These are phyloP conservation scores for Lentithecium fluviatile DNA, from an alignment of 495 filamentous ascomycete species.

Conservation along the genomic window DNA sequence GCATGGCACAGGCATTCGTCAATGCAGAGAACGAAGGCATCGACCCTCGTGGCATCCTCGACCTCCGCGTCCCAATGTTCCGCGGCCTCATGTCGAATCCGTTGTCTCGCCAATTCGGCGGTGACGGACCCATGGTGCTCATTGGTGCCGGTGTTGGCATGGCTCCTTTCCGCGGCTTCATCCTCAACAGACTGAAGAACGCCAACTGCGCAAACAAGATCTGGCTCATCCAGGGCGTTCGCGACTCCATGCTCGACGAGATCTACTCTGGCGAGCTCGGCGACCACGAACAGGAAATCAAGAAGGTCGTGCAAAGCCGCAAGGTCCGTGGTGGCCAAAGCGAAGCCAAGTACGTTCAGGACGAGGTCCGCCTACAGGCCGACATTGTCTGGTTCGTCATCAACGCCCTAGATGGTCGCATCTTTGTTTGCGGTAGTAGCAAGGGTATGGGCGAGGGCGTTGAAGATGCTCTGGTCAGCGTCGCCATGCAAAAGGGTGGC, in stretches of 20 bases:
- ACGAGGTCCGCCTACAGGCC: constrained; percentile 65
- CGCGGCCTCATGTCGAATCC: constrained; percentile 98
- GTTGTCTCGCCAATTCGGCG: constrained; percentile 79
- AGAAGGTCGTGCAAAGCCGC: constrained; percentile 90
- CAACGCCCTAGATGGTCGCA: constrained; percentile 85
- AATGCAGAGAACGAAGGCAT: constrained; percentile 58
- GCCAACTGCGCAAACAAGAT: constrained; percentile 99
- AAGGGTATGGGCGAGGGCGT: constrained; percentile 98
- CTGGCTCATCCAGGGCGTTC: constrained; percentile 97
- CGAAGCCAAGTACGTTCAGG: constrained; percentile 46
- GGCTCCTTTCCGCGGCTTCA: constrained; percentile 95
- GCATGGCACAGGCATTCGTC: constrained; percentile 68
- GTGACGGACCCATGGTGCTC: constrained; percentile 93
- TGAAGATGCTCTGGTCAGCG: constrained; percentile 51
- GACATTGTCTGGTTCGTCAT: constrained; percentile 97
- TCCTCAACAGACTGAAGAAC: constrained; percentile 88
- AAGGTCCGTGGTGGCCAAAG: constrained; percentile 15
- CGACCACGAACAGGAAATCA: constrained; percentile 87
- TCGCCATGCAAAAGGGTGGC: constrained; percentile 60
- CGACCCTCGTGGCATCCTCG: constrained; percentile 42
- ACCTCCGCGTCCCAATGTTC: constrained; percentile 89
- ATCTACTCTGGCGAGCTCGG: constrained; percentile 96
- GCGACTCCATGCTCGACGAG: constrained; percentile 89
- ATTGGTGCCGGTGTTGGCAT: constrained; percentile 97
- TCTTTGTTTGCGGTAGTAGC: constrained; percentile 92